Evolutionary conservation across 331 rosid species (phyloP).

Genomic region (Cydonia oblonga): DNA sequence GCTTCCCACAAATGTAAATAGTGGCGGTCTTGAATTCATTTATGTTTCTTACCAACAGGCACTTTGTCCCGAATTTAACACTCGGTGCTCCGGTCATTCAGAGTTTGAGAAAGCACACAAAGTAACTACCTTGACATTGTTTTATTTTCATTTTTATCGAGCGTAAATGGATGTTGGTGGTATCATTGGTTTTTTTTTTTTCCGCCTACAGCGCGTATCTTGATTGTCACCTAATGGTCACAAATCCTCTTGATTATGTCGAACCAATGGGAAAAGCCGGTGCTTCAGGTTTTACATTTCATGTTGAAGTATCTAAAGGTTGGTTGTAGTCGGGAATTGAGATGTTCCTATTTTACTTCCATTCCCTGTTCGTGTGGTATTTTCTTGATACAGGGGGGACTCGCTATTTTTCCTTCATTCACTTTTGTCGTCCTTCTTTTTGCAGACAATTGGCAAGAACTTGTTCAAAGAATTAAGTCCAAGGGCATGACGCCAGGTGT

Average conservation of each 20-base stretch:
- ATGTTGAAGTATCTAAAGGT: conserved; percentile 78
- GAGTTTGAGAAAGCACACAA: conserved; percentile 87
- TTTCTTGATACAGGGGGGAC: not conserved
- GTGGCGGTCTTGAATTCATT: not conserved
- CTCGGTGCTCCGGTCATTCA: conserved; percentile 89
- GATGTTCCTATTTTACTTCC: not conserved
- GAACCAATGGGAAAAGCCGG: conserved; percentile 85
- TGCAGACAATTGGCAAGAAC: conserved; percentile 87
- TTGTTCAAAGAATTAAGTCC: conserved; percentile 52
- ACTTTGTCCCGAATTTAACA: conserved; percentile 87
- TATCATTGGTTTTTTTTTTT: not conserved
- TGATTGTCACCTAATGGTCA: conserved; percentile 92
- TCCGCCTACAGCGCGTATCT: conserved; percentile 60
- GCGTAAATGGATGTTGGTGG: conserved; percentile 5
- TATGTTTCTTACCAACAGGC: conserved; percentile 32
- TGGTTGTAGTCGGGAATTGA: not conserved
- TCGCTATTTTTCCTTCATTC: not conserved
- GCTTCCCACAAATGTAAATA: not conserved
- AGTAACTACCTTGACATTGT: conserved; percentile 30
- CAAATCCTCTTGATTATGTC: conserved; percentile 68
- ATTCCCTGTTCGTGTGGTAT: not conserved
- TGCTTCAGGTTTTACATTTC: conserved; percentile 96
- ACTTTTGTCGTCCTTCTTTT: not conserved
- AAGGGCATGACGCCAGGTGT: conserved; percentile 87
- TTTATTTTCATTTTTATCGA: not conserved